Percentiles rank a stretch among this genome's conserved stretches.
phyloP scores from a whole-genome alignment of 1,284 basidiomycete species.

The Microbotryum silenes-acaulis region DNA sequence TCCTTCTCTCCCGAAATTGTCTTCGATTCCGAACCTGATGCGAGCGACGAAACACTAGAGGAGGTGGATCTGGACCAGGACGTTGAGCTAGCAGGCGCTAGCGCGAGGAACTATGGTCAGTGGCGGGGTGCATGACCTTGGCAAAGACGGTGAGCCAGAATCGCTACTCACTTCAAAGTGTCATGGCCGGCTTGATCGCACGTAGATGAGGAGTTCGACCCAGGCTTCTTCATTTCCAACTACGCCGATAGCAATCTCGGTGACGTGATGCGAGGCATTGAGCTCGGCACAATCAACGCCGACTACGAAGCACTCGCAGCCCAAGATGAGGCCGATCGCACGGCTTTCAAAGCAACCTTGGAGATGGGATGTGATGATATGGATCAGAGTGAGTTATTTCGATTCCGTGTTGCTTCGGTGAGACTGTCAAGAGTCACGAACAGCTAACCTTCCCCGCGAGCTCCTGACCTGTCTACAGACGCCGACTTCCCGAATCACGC shows the following conservation, averaged over 20 bases:
- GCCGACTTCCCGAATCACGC: too few species aligned
- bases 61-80: constrained; percentile 5
- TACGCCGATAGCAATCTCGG: background rate
- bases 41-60: background rate
- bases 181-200: background rate
- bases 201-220: constrained; percentile 19
- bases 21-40: background rate
- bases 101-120: constrained; percentile 18
- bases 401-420: too few species aligned
- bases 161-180: background rate
- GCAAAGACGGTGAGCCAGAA: background rate
- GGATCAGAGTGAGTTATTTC: too few species aligned
- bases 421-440: too few species aligned
- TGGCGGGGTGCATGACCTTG: background rate
- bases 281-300: too few species aligned
- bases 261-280: too few species aligned
- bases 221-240: constrained; percentile 11
- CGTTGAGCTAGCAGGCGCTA: constrained; percentile 18
- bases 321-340: too few species aligned
- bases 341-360: too few species aligned
- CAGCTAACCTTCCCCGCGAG: too few species aligned
- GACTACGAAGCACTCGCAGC: too few species aligned
- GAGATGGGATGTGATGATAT: too few species aligned
- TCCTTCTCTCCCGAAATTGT: constrained; percentile 15
- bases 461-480: too few species aligned